Percentiles rank a stretch among this genome's conserved stretches.
phyloP scores from a whole-genome alignment of 2,329 filamentous ascomycete genomes.

The Neopestalotiopsis sp. region DNA sequence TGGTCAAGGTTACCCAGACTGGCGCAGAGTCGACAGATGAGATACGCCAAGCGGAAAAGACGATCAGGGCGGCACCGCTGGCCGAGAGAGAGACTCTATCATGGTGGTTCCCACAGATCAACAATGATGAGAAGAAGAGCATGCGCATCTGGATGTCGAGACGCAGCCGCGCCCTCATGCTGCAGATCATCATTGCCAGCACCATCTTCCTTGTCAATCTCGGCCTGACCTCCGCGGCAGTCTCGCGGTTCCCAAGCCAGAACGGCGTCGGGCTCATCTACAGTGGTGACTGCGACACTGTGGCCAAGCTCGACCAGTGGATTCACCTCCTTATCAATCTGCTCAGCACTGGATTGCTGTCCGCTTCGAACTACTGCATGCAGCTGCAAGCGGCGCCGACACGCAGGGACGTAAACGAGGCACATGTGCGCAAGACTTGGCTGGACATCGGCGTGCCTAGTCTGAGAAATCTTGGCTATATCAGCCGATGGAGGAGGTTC shows the following conservation, averaged over 20 bases:
- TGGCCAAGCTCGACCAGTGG: slow-evolving; percentile 26
- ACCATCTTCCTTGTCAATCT: slow-evolving; percentile 27
- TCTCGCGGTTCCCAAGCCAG: background rate
- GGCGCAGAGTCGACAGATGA: too few relatives aligned
- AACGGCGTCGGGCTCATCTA: slow-evolving; percentile 17
- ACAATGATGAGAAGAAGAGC: slow-evolving; percentile 22
- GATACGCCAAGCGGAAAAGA: background rate
- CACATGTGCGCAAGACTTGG: slow-evolving; percentile 21
- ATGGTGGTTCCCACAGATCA: slow-evolving; percentile 23
- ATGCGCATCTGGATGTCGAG: slow-evolving; percentile 23
- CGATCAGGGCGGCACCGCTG: background rate
- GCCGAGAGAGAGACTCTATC: slow-evolving; percentile 11
- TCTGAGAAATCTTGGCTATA: slow-evolving; percentile 23
- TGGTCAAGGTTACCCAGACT: too few relatives aligned
- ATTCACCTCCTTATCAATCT: slow-evolving; percentile 39
- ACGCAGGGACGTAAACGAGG: slow-evolving; percentile 34
- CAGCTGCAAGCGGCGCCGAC: slow-evolving; percentile 42
- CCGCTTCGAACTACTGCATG: slow-evolving; percentile 44
- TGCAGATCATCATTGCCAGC: slow-evolving; percentile 23
- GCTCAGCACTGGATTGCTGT: slow-evolving; percentile 37
- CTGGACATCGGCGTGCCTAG: slow-evolving; percentile 27
- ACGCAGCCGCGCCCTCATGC: slow-evolving; percentile 23
- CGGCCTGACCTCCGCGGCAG: slow-evolving; percentile 5
- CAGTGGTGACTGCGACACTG: slow-evolving; percentile 13
- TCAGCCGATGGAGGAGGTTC: slow-evolving; percentile 20